These are phyloP conservation scores for Hordeum vulgare DNA, from an alignment of 176 grass and related monocot species.

Conservation along the genomic window MorexV3_pseudomolecules_assembly NC_058522.1:470265729-470266228, in stretches of 20 bases:
- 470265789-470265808: not conserved
- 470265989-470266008: not conserved
- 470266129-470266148: not conserved
- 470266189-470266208: not conserved
- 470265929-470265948: slow-evolving; percentile 17
- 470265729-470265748: not conserved
- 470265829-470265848: not conserved
- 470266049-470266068: not conserved
- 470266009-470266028: not conserved
- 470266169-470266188: not conserved
- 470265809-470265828: not conserved
- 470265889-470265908: slow-evolving; percentile 47
- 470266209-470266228: slow-evolving; percentile 11
- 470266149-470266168: not conserved
- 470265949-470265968: slow-evolving; percentile 18
- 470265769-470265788: not conserved
- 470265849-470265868: not conserved
- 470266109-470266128: not conserved
- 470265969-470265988: not conserved
- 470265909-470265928: slow-evolving; percentile 30
- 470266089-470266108: not conserved
- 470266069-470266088: too few relatives aligned
- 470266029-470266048: rapidly evolving
- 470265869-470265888: slow-evolving; percentile 42
- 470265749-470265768: slow-evolving; percentile 3